These are phyloP conservation scores for Fusarium coicis DNA, from an alignment of 2,329 filamentous ascomycete species.

Conservation along the genomic window DNA sequence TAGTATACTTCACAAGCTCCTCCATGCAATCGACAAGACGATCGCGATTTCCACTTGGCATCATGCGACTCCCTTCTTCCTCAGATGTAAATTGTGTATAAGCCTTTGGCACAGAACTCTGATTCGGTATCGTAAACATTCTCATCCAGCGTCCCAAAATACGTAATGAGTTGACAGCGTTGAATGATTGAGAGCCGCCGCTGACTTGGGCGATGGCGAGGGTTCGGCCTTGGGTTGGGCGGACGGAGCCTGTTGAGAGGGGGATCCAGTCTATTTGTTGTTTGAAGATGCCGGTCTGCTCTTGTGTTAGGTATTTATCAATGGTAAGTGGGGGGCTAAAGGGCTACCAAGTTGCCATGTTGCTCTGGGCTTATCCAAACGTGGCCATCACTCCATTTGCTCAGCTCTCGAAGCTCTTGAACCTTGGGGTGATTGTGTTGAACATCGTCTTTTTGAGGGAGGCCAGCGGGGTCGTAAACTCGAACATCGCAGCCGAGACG, in stretches of 20 bases:
- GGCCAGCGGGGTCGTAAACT: not conserved
- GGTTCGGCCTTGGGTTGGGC: not conserved
- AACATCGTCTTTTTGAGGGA: not conserved
- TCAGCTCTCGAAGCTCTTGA: not conserved
- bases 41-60: not conserved
- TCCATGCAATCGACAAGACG: conserved; percentile 4
- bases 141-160: not conserved
- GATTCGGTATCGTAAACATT: conserved; percentile 2
- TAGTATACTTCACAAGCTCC: conserved; percentile 6
- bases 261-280: conserved; percentile 7
- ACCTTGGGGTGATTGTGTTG: not conserved
- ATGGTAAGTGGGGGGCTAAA: too few species aligned
- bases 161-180: rapidly evolving
- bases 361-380: not conserved
- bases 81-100: not conserved
- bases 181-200: not conserved
- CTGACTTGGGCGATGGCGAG: not conserved
- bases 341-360: not conserved
- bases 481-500: not conserved
- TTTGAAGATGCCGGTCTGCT: conserved; percentile 2
- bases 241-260: not conserved
- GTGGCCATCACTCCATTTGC: not conserved
- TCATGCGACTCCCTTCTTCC: not conserved
- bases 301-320: too few species aligned
- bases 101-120: not conserved